Evolutionary conservation across 768 basidiomycete species (phyloP).

Genomic region (Termitomyces sp.): DNA sequence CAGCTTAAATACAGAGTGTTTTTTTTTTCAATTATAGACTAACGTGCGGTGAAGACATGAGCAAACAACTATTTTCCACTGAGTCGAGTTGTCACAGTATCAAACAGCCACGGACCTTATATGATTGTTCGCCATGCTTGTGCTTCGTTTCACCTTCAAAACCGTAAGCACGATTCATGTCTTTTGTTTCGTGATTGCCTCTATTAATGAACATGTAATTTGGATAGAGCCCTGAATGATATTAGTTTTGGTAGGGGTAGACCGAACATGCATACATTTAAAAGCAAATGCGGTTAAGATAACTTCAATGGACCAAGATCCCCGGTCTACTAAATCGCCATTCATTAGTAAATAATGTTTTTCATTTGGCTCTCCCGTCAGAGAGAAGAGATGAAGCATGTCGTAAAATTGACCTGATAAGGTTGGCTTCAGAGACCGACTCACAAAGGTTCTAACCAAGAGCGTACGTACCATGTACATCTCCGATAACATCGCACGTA

Average conservation of each 20-base stretch:
- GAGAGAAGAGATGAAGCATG: slow-evolving; percentile 76
- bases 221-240: slow-evolving; percentile 77
- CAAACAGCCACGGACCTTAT: slow-evolving; percentile 52
- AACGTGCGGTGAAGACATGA: slow-evolving; percentile 87
- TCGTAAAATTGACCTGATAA: slow-evolving; percentile 89
- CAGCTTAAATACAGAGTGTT: background rate
- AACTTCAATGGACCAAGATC: slow-evolving; percentile 94
- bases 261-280: slow-evolving; percentile 60
- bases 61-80: slow-evolving; percentile 66
- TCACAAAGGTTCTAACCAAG: background rate
- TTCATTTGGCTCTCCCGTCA: slow-evolving; percentile 82
- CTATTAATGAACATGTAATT: slow-evolving; percentile 88
- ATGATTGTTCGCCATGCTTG: slow-evolving; percentile 93
- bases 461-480: slow-evolving; percentile 73
- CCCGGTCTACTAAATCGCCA: slow-evolving; percentile 95
- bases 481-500: slow-evolving; percentile 92
- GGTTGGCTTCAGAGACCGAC: background rate
- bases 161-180: slow-evolving; percentile 94
- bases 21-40: slow-evolving; percentile 22
- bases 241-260: background rate
- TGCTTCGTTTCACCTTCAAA: slow-evolving; percentile 96
- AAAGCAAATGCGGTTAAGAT: slow-evolving; percentile 91
- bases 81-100: slow-evolving; percentile 1
- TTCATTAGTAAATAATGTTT: slow-evolving; percentile 89
- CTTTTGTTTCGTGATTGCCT: slow-evolving; percentile 95